Evolutionary conservation across 768 basidiomycete species (phyloP).

Genomic region (Termitomyces sp.): DNA sequence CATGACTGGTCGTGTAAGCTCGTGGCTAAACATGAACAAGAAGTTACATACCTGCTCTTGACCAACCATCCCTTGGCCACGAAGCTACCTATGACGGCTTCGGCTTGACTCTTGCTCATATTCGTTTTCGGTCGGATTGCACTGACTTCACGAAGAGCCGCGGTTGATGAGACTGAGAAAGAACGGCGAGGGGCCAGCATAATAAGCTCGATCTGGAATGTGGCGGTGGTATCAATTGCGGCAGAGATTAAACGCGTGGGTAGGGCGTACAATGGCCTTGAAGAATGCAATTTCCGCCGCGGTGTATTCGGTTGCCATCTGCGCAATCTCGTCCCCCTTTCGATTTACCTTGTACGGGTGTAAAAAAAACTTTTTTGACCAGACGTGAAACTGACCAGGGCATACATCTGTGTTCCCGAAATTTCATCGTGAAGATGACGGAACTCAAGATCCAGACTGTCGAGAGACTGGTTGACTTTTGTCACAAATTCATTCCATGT

Average conservation of each 20-base stretch:
- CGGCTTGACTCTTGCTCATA: constrained; percentile 75
- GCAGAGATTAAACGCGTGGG: background rate
- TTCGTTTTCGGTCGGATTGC: constrained; percentile 51
- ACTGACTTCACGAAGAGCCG: constrained; percentile 68
- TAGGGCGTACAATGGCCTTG: constrained; percentile 65
- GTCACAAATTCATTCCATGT: constrained; percentile 60
- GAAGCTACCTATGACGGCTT: constrained; percentile 70
- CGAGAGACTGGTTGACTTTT: constrained; percentile 57
- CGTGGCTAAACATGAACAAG: background rate
- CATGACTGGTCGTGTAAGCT: constrained; percentile 35
- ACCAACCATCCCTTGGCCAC: constrained; percentile 79
- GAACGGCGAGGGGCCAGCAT: constrained; percentile 74
- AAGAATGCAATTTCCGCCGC: constrained; percentile 80
- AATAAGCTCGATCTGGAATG: constrained; percentile 77
- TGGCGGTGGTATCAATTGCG: background rate
- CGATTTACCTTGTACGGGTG: constrained; percentile 59
- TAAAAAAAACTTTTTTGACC: background rate
- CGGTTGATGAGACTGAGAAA: constrained; percentile 74
- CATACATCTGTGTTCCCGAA: constrained; percentile 61
- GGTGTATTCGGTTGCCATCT: constrained; percentile 80
- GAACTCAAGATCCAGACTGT: constrained; percentile 73
- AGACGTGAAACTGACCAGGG: constrained; percentile 47
- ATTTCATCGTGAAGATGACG: constrained; percentile 58
- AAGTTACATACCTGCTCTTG: constrained; percentile 61
- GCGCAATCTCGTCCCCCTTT: constrained; percentile 78